These are phyloP conservation scores for Camellia japonica DNA, from an alignment of 148 eudicot genomes.

Conservation along the genomic window DNA sequence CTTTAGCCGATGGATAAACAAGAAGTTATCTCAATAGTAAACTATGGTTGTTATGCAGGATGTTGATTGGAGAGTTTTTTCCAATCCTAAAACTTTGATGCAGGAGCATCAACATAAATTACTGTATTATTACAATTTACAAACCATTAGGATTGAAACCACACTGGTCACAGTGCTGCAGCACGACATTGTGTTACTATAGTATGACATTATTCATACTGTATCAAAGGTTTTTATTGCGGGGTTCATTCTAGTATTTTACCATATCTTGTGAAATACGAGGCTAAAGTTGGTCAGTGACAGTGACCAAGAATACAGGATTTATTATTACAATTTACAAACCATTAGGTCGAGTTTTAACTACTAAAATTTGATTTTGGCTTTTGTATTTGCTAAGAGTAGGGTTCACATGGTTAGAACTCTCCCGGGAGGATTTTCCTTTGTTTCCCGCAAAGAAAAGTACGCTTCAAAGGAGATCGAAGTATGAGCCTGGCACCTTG, in stretches of 20 bases:
- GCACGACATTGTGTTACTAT: neutral
- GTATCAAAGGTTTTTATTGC: neutral
- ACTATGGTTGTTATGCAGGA: no score
- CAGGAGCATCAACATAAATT: neutral
- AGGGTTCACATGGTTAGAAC: neutral
- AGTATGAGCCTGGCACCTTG: neutral
- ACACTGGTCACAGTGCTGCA: conserved; percentile 2
- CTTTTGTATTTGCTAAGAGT: neutral
- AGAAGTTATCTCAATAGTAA: neutral
- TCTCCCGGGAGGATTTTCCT: neutral
- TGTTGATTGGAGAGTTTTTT: neutral
- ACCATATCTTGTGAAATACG: neutral
- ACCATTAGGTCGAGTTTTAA: no score
- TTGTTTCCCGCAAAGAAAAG: neutral
- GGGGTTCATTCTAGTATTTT: neutral
- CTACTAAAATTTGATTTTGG: neutral
- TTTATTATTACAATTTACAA: neutral
- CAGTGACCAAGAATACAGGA: neutral
- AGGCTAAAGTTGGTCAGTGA: neutral
- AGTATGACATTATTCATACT: neutral
- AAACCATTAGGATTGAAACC: neutral
- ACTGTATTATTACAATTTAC: neutral
- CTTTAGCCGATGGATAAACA: neutral
- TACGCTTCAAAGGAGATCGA: neutral
- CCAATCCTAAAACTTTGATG: neutral